Percentiles rank a stretch among this genome's conserved stretches.
Evolutionary conservation across 2,329 filamentous ascomycete genomes (phyloP).

Genomic region (Botryotinia narcissicola): DNA sequence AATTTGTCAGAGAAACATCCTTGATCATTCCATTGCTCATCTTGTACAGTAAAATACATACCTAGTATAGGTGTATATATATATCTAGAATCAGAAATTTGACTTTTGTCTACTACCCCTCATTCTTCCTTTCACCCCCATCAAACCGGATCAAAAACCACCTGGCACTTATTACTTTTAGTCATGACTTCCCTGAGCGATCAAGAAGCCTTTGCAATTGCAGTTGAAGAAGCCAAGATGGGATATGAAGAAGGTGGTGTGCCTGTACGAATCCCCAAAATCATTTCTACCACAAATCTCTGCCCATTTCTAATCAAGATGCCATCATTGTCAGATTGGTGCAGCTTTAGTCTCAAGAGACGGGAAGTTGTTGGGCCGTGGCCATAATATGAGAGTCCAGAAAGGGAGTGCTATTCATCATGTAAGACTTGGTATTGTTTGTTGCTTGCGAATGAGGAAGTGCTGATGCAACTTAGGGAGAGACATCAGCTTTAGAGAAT

Average conservation of each 20-base stretch:
- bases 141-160: background rate
- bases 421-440: slow-evolving; percentile 45
- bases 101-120: background rate
- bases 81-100: background rate
- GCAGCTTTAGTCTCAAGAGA: slow-evolving; percentile 63
- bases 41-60: background rate
- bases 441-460: background rate
- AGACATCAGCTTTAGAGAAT: slow-evolving; percentile 73
- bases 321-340: slow-evolving; percentile 44
- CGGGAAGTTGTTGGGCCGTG: slow-evolving; percentile 67
- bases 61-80: background rate
- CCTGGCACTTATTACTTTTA: background rate
- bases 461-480: slow-evolving; percentile 52
- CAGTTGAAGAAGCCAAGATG: slow-evolving; percentile 47
- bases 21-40: background rate
- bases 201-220: slow-evolving; percentile 45
- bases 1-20: background rate
- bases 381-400: slow-evolving; percentile 75
- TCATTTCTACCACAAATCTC: too few relatives aligned
- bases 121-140: background rate
- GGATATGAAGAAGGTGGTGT: slow-evolving; percentile 49
- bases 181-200: slow-evolving; percentile 37
- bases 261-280: slow-evolving; percentile 41
- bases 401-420: slow-evolving; percentile 69
- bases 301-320: background rate